phyloP scores from a whole-genome alignment of 2,329 filamentous ascomycete genomes.

The Fusarium nisikadoi region DNA sequence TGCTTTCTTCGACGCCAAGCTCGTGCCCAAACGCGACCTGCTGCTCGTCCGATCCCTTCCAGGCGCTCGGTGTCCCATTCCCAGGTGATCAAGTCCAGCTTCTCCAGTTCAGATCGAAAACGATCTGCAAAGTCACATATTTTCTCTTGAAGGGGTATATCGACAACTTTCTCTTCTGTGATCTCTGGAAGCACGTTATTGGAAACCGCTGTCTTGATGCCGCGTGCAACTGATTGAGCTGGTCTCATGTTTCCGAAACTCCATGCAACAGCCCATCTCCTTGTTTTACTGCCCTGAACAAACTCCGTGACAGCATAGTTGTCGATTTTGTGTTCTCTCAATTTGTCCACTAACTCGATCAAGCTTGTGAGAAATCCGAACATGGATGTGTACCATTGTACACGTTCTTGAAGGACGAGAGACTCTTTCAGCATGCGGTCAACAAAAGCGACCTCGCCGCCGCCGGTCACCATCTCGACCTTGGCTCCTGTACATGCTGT shows the following conservation, averaged over 20 bases:
- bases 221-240: slow-evolving; percentile 56
- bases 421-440: slow-evolving; percentile 77
- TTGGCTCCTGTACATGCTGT: slow-evolving; percentile 81
- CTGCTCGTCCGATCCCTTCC: slow-evolving; percentile 70
- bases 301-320: slow-evolving; percentile 90
- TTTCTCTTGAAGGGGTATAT: slow-evolving; percentile 58
- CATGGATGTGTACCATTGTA: slow-evolving; percentile 94
- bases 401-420: slow-evolving; percentile 64
- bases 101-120: slow-evolving; percentile 59
- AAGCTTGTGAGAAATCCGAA: slow-evolving; percentile 82
- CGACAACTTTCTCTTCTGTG: slow-evolving; percentile 55
- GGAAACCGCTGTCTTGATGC: slow-evolving; percentile 52
- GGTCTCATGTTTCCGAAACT: slow-evolving; percentile 79
- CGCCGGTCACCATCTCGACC: slow-evolving; percentile 85
- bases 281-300: slow-evolving; percentile 80
- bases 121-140: slow-evolving; percentile 50
- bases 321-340: slow-evolving; percentile 66
- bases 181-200: slow-evolving; percentile 57
- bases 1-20: slow-evolving; percentile 73
- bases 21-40: slow-evolving; percentile 82
- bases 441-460: slow-evolving; percentile 83
- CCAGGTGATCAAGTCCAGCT: slow-evolving; percentile 71
- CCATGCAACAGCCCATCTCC: slow-evolving; percentile 90
- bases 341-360: slow-evolving; percentile 68
- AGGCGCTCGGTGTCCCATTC: slow-evolving; percentile 65